Evolutionary conservation across 2,329 filamentous ascomycete species (phyloP), one percentile per base, ranked within the genome.

Genomic region (Fusarium circinatum): DNA sequence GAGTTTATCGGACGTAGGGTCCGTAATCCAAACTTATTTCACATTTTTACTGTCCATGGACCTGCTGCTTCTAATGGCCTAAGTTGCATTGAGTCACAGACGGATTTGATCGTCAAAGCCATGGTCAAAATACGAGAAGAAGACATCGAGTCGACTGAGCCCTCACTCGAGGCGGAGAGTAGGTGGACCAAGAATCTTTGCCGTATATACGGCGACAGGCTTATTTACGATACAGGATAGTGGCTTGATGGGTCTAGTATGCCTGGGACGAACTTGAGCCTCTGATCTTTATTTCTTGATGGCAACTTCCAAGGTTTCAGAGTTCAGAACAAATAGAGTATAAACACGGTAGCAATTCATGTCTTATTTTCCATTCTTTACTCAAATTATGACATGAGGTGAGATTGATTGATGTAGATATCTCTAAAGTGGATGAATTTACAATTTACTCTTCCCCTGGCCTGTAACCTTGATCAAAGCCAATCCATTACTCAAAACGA

Each of bases 401-500:
- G 4, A 3, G 9, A 3, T 11, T 17, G 20, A 22, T 11, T 8
- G 7, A 28, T 28, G 9, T 3, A 28, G 8, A 28, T 28, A 3
- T 28, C 9, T 28, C 28, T 28, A 28, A 9, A 28, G 28, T 3
- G 9, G 9, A 28, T 3, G 3, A 28, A 11, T 30, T 30, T 30
- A 65, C 34, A 65, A 15, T 9, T 56, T 65, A 14, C 62, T 64
- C 24, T 65, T 65, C 1, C 8, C 28, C 47, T 56, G 24, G 5
- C 7, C 12, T 1, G 20, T 42, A 26, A 65, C 41, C 34, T 64
- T 65, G 13, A 65, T 64, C 2, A 65, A 36, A 26, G 62, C 62
- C 17, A 64, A n/a, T n/a, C 62, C 62, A 24, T 65, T 65, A 24
- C 59, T 65, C 10, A 65, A 22, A 30, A 64, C 62, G 22, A 65